Base-by-base conservation (phyloP, 2,329 filamentous ascomycete species). In the Leptodontidium sp. region DNA sequence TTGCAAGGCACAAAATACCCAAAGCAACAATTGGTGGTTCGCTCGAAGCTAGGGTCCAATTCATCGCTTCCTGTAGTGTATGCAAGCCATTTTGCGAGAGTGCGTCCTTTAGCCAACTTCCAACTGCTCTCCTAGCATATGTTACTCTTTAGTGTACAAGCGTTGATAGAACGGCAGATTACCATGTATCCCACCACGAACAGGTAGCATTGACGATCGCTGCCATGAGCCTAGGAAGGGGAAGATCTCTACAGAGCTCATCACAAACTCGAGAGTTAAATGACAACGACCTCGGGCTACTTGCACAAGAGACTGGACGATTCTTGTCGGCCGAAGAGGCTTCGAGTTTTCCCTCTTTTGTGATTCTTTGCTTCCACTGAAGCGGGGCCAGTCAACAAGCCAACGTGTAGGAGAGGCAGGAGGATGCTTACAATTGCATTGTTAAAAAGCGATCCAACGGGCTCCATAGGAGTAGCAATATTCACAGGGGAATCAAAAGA, bases 131-230 rank as follows among this genome's bases (percentile, higher is more conserved):
- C 67, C 69, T 71, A 24, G 4, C n/a, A 14, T 17, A 50, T 26
- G n/a, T 59, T 32, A 58, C 53, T 7, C 52, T 2, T 40, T 24
- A 11, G 17, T 32, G 15, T 26, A 12, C 21, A 35, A n/a, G 12
- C 2, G 11, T 14, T 6, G 17, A 15, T 6, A 17, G 7, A 12
- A 17, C 40, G 24, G 2, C 12, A 32, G 38, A 58, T 57, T 66
- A 68, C 69, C 69, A 71, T 65, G 66, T 65, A 49, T 67, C 43
- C 69, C 66, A 71, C 69, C 69, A 71, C 15, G 66, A 65, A 29
- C 52, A 68, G 15, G 69, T 71, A 15, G 64, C 66, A 63, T 52
- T 69, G 12, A 68, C 43, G 9, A 68, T 40, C 9, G 40, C n/a
- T 45, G 45, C 59, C 24, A 71, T 32, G 32, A 67, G 59, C 7